These are phyloP conservation scores for Talaromyces rugulosus DNA, from an alignment of 2,329 filamentous ascomycete genomes.

Conservation along the genomic window DNA sequence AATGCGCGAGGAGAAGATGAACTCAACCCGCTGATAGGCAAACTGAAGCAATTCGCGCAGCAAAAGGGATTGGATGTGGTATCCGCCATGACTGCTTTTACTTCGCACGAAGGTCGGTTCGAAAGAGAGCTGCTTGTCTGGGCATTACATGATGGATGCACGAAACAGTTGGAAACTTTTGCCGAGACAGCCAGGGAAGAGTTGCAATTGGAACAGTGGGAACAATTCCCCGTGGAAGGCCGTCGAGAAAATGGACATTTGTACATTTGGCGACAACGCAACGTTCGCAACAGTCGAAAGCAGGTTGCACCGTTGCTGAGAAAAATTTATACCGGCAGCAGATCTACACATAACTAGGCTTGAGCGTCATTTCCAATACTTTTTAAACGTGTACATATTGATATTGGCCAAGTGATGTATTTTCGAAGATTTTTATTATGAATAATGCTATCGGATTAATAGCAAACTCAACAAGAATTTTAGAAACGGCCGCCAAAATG, in stretches of 20 bases:
- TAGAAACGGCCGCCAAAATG: not conserved
- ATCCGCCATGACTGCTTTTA: conserved; percentile 58
- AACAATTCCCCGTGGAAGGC: conserved; percentile 3
- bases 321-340: conserved; percentile 32
- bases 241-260: conserved; percentile 8
- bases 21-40: conserved; percentile 34
- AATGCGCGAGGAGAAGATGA: conserved; percentile 4
- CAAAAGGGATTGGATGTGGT: conserved; percentile 49
- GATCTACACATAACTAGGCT: not conserved
- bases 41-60: conserved; percentile 43
- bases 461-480: not conserved
- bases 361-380: not conserved
- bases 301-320: conserved; percentile 59
- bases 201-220: conserved; percentile 39
- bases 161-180: conserved; percentile 42
- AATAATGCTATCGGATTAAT: not conserved
- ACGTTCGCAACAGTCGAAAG: conserved; percentile 58
- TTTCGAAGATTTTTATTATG: not conserved
- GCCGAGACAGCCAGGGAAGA: conserved; percentile 38
- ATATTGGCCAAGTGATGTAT: not conserved
- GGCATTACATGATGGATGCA: conserved; percentile 37
- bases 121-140: conserved; percentile 51
- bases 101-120: conserved; percentile 40
- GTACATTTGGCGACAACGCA: conserved; percentile 53
- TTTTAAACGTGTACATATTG: not conserved